Percentiles rank a stretch among this genome's conserved stretches.
Conservation (phyloP, 306 rosid genomes). For the Lathyrus tuberosus region DNA sequence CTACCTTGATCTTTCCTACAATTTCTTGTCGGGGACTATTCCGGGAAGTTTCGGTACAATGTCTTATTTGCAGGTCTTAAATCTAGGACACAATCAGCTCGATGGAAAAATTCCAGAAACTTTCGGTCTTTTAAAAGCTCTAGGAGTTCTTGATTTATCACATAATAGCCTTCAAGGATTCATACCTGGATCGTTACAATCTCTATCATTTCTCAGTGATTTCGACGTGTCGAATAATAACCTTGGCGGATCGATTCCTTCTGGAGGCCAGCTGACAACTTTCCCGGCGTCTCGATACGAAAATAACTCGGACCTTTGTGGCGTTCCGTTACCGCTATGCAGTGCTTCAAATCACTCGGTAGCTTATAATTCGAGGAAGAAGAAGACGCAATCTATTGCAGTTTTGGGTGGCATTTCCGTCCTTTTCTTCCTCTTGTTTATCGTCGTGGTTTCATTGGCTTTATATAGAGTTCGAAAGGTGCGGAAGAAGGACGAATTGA, state of each 20-base stretch:
- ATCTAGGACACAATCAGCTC: slow-evolving; percentile 71
- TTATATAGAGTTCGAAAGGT: slow-evolving; percentile 47
- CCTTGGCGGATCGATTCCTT: slow-evolving; percentile 63
- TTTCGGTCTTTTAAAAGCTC: slow-evolving; percentile 58
- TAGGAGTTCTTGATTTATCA: slow-evolving; percentile 78
- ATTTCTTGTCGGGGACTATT: slow-evolving; percentile 60
- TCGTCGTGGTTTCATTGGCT: slow-evolving; percentile 44
- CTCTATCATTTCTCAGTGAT: slow-evolving; percentile 74
- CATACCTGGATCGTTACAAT: slow-evolving; percentile 63
- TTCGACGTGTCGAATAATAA: slow-evolving; percentile 80
- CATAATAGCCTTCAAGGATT: slow-evolving; percentile 63
- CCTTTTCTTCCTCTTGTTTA: slow-evolving; percentile 51
- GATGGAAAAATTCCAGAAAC: slow-evolving; percentile 65
- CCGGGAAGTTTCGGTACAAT: slow-evolving; percentile 55
- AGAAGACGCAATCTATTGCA: slow-evolving; percentile 49
- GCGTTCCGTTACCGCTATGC: slow-evolving; percentile 60
- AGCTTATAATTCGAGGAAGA: slow-evolving; percentile 26
- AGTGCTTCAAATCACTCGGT: slow-evolving; percentile 36
- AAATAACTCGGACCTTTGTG: slow-evolving; percentile 77
- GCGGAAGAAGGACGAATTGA: slow-evolving; percentile 44
- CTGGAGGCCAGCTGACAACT: slow-evolving; percentile 78
- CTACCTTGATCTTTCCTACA: slow-evolving; percentile 76
- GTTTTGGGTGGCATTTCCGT: slow-evolving; percentile 49
- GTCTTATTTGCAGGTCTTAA: slow-evolving; percentile 65
- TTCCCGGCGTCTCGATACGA: slow-evolving; percentile 69